Evolutionary conservation across 2,329 filamentous ascomycete genomes (phyloP), one percentile per base, ranked within the genome.

Genomic region (Lecanicillium sp.): DNA sequence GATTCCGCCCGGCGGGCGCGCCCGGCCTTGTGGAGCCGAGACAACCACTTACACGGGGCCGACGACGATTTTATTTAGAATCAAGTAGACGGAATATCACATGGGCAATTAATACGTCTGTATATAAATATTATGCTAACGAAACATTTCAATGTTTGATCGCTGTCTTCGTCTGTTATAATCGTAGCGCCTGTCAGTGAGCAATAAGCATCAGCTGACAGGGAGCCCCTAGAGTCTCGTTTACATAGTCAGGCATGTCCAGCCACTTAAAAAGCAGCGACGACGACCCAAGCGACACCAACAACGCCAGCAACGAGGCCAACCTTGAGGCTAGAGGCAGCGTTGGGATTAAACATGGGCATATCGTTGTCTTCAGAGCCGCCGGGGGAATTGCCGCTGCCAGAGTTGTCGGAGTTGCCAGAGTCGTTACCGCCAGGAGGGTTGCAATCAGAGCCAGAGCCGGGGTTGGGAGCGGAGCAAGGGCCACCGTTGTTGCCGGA

Each of bases 271-370:
- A 61, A 50, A 9, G 50, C 52, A 24, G 56, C 54, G 14, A 54
- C 59, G 24, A 47, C 42, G 5, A 55, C 17, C 57, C 58, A 62
- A 46, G 53, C 51, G 14, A 42, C 49, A 3, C 52, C 56, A 29
- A 61, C 57, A 40, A 60, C 32, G 23, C 53, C 55, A 33, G 55
- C 55, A 8, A 60, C 49, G n/a, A 57, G 3, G 39, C 59, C 55
- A 19, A 60, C 53, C 46, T 61, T 58, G 15, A 51, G 42, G 12
- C 74, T n/a, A n/a, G n/a, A 53, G 20, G 56, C 46, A 29, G 51
- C 57, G 3, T 49, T 50, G 20, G 50, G 54, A 30, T 44, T 35
- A 8, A 52, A 50, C 1, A 54, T 48, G 10, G 44, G 44, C 1
- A 53, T 51, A 9, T 48, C 11, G 35, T 51, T 44, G 44, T 45